phyloP scores from a whole-genome alignment of 805 yeast genomes.

The Naumovozyma castellii region DNA sequence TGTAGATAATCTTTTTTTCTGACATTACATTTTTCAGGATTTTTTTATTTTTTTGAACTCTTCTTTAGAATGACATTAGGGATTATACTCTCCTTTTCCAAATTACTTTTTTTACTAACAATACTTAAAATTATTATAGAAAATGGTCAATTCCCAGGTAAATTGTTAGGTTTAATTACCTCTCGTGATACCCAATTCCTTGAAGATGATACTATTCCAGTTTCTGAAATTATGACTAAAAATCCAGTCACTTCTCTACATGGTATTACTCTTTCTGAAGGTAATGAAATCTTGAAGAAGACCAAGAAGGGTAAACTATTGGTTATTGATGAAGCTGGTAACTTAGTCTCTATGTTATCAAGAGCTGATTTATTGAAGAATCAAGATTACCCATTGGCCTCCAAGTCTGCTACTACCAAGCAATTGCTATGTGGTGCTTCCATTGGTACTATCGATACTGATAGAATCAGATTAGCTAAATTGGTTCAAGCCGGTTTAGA shows the following conservation, averaged over 20 bases:
- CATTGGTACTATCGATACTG: conserved; percentile 87
- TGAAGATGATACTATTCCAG: conserved; percentile 54
- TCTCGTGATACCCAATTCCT: conserved; percentile 96
- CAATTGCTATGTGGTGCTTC: conserved; percentile 98
- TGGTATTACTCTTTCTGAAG: conserved; percentile 76
- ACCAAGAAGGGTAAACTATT: conserved; percentile 98
- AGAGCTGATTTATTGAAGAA: conserved; percentile 97
- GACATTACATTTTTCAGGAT: conserved; percentile 15
- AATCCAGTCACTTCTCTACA: conserved; percentile 75
- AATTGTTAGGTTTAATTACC: conserved; percentile 89
- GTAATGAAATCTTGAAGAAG: conserved; percentile 80
- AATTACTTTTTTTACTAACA: conserved; percentile 15
- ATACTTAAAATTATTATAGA: conserved; percentile 36
- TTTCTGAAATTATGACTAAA: conserved; percentile 80
- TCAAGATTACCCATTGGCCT: conserved; percentile 85
- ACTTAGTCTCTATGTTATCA: conserved; percentile 78
- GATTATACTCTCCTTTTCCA: neutral
- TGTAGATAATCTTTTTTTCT: conserved; percentile 62
- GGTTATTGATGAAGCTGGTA: conserved; percentile 68
- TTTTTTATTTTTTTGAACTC: neutral
- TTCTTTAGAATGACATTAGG: neutral
- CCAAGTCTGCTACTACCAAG: conserved; percentile 85
- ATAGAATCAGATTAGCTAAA: conserved; percentile 71
- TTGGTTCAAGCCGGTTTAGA: conserved; percentile 95
- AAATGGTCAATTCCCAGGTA: conserved; percentile 76